Base-by-base conservation (phyloP, 202 grass and related monocot species). In the Setaria italica region DNA sequence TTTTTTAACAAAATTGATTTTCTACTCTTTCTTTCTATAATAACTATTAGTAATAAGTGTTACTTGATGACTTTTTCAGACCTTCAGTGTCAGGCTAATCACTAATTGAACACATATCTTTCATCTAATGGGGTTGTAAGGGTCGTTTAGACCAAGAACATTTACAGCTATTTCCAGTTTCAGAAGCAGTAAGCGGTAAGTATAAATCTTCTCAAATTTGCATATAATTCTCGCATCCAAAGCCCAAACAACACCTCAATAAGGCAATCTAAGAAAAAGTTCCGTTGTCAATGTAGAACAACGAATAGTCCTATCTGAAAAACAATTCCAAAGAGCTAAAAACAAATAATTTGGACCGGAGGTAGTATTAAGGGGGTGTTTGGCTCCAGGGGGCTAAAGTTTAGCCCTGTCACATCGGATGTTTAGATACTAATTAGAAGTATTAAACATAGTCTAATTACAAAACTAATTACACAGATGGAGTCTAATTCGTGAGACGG, bases 11-110 rank as follows among this genome's bases (percentile, higher is more conserved):
- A 41, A 41, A 41, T 41, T 41, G 39, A 41, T 41, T 41, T 41
- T 41, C 39, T 41, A 41, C 5, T 41, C 39, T 15, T 70, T 74
- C 51, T 84, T 9, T 72, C 50, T 60, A 43, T 74, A 80, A 51
- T 74, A 80, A 51, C n/a, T 53, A 69, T 15, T 41, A 46, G 37
- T 9, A 41, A 73, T 45, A 68, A 47, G n/a, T 49, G 12, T 71
- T 50, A 54, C 7, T 30, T 59, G 4, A 9, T 46, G 43, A 63
- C 43, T 2, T 71, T 20, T 83, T 43, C 33, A 77, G n/a, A 2
- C 4, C 39, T 53, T 51, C 70, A 53, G 15, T 53, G 8, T 68
- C 17, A 21, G 3, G 43, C 6, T 19, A 72, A 72, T 42, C 16
- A 80, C 33, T 63, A n/a, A 75, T 67, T 20, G n/a, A 10, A 37